These are phyloP conservation scores for Kalanchoe fedtschenkoi DNA, from an alignment of 164 flowering plant species.

Conservation along the genomic window DNA sequence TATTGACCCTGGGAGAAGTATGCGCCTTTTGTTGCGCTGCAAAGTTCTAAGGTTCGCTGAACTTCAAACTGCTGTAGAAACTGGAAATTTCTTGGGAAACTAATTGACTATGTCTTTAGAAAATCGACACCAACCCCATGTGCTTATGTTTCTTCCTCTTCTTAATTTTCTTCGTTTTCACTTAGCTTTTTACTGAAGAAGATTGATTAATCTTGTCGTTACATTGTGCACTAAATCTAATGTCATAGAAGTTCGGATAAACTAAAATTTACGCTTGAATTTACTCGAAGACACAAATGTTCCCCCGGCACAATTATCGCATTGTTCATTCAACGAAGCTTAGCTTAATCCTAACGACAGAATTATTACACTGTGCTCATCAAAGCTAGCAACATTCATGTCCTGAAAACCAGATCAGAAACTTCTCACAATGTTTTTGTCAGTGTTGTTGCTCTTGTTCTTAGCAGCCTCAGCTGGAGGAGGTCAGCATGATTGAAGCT, in stretches of 20 bases:
- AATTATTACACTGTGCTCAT: background rate
- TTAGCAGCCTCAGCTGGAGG: background rate
- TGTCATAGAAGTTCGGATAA: background rate
- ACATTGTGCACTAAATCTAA: background rate
- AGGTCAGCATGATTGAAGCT: conserved; percentile 4
- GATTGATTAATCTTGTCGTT: background rate
- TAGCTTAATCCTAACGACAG: background rate
- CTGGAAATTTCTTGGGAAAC: background rate
- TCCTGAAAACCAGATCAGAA: background rate
- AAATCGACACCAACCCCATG: background rate
- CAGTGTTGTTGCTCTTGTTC: background rate
- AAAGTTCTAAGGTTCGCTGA: background rate
- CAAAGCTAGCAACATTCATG: background rate
- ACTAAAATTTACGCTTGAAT: background rate
- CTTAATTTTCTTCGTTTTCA: background rate
- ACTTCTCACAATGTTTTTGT: conserved; percentile 1
- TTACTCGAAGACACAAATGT: background rate
- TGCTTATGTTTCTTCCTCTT: background rate
- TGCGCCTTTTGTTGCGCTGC: conserved; percentile 1
- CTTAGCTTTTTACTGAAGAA: background rate
- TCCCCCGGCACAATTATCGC: background rate
- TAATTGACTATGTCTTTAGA: background rate
- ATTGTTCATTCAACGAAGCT: too few relatives aligned
- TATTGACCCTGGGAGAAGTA: background rate
- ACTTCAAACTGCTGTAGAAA: background rate